Percentiles rank a stretch among this genome's conserved stretches.
phyloP scores from a whole-genome alignment of 768 basidiomycete genomes.

The Lanmaoa rubissima region DNA sequence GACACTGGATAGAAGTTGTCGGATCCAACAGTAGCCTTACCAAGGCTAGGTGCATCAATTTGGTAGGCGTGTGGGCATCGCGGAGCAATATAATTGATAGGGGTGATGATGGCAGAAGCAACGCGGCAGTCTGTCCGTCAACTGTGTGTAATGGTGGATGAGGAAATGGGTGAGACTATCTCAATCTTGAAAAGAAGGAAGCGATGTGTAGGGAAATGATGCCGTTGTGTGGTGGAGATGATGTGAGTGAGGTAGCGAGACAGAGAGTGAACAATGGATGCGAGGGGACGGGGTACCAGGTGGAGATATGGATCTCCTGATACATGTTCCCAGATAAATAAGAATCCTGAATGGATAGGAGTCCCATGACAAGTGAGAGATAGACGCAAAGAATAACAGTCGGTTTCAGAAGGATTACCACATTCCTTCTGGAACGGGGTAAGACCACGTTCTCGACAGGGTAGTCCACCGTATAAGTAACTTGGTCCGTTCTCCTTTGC shows the following conservation, averaged over 20 bases:
- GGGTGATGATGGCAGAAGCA: conserved; percentile 13
- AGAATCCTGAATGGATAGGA: conserved; percentile 30
- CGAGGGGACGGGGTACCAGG: conserved; percentile 24
- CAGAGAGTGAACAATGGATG: conserved; percentile 21
- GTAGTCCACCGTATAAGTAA: conserved; percentile 17
- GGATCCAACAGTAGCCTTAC: conserved; percentile 11
- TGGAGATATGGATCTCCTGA: conserved; percentile 25
- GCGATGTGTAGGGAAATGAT: conserved; percentile 27
- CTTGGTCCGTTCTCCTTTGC: conserved; percentile 3
- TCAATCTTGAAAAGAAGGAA: conserved; percentile 19
- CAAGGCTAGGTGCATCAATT: conserved; percentile 8
- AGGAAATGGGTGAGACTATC: conserved; percentile 8
- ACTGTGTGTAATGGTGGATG: conserved; percentile 17
- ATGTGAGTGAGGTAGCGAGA: conserved; percentile 25
- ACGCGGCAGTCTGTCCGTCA: conserved; percentile 21
- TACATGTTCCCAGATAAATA: conserved; percentile 36
- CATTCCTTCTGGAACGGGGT: conserved; percentile 20
- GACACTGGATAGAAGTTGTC: conserved; percentile 15
- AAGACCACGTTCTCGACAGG: conserved; percentile 21
- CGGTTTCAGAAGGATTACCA: conserved; percentile 19
- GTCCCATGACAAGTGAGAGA: conserved; percentile 27
- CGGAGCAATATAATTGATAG: conserved; percentile 11
- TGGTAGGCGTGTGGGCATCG: conserved; percentile 14
- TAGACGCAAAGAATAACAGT: conserved; percentile 14
- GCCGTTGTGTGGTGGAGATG: conserved; percentile 27